Conservation (phyloP, 345 rosid genomes). For the Linum tenue region DNA sequence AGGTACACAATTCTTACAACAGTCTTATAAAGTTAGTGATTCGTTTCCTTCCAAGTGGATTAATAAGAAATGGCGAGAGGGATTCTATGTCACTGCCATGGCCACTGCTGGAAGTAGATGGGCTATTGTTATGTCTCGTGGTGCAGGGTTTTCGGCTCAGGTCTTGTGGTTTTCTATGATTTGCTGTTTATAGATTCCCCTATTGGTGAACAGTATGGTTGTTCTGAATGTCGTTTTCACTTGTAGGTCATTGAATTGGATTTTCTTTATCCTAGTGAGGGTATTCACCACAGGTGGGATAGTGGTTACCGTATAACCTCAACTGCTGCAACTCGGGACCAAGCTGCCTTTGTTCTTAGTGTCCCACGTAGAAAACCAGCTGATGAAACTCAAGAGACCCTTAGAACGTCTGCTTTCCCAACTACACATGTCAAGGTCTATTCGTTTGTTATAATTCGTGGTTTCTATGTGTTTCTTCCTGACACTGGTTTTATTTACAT, state of each 20-base stretch:
- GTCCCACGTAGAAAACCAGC: slow-evolving; percentile 78
- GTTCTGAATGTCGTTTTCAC: background rate
- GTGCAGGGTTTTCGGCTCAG: slow-evolving; percentile 86
- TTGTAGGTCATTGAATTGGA: slow-evolving; percentile 90
- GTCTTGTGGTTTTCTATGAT: slow-evolving; percentile 23
- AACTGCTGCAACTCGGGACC: slow-evolving; percentile 87
- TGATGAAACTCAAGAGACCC: slow-evolving; percentile 96
- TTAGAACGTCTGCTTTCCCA: slow-evolving; percentile 90
- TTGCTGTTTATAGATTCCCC: background rate
- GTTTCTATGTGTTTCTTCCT: background rate
- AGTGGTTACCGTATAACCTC: slow-evolving; percentile 88
- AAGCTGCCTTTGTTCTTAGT: slow-evolving; percentile 90
- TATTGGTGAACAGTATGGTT: background rate
- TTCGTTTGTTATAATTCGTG: background rate
- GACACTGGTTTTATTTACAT: background rate
- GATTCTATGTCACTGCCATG: slow-evolving; percentile 85
- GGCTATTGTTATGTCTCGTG: slow-evolving; percentile 99
- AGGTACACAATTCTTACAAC: slow-evolving; percentile 93
- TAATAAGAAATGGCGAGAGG: slow-evolving; percentile 94
- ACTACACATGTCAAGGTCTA: slow-evolving; percentile 89
- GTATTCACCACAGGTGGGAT: slow-evolving; percentile 96
- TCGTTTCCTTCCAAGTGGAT: slow-evolving; percentile 98
- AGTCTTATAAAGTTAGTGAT: slow-evolving; percentile 95
- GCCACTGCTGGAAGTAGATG: slow-evolving; percentile 94
- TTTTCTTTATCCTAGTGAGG: slow-evolving; percentile 98